A percentile compares a stretch with the other conserved stretches of the same genome.
These are phyloP conservation scores for Chytriomyces confervae DNA, from an alignment of 192 early-diverging fungal genomes.

Conservation along the genomic window DNA sequence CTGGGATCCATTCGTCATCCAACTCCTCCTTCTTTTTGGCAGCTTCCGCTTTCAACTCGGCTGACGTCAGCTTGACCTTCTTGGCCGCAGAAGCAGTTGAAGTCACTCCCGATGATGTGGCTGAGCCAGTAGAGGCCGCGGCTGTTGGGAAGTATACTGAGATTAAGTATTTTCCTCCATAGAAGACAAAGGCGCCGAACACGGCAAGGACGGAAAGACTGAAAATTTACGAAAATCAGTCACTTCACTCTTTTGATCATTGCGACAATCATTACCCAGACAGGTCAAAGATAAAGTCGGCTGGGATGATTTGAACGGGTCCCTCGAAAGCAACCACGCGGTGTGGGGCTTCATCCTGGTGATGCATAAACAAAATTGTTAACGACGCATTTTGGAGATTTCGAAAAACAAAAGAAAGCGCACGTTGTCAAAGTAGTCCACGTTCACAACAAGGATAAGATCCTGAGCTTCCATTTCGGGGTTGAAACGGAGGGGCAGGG, in stretches of 20 bases:
- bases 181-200: constrained; percentile 20
- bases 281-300: constrained; percentile 35
- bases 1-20: constrained; percentile 44
- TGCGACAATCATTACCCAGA: constrained; percentile 18
- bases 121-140: not conserved
- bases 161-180: constrained; percentile 10
- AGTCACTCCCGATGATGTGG: too few species aligned
- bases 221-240: not conserved
- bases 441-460: constrained; percentile 32
- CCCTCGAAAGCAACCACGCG: constrained; percentile 36
- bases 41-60: constrained; percentile 33
- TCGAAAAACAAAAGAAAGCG: constrained; percentile 5
- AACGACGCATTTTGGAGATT: not conserved
- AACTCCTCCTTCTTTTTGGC: constrained; percentile 36
- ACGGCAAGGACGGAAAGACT: constrained; percentile 26
- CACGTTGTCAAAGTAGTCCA: constrained; percentile 41
- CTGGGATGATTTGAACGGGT: constrained; percentile 23
- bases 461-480: constrained; percentile 42
- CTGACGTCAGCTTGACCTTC: constrained; percentile 28
- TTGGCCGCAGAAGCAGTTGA: not conserved
- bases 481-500: constrained; percentile 29
- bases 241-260: too few species aligned
- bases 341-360: constrained; percentile 36
- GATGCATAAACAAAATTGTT: not conserved
- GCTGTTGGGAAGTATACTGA: not conserved